These are phyloP conservation scores for Calocybe gambosa DNA, from an alignment of 1,284 basidiomycete genomes.

Conservation along the genomic window DNA sequence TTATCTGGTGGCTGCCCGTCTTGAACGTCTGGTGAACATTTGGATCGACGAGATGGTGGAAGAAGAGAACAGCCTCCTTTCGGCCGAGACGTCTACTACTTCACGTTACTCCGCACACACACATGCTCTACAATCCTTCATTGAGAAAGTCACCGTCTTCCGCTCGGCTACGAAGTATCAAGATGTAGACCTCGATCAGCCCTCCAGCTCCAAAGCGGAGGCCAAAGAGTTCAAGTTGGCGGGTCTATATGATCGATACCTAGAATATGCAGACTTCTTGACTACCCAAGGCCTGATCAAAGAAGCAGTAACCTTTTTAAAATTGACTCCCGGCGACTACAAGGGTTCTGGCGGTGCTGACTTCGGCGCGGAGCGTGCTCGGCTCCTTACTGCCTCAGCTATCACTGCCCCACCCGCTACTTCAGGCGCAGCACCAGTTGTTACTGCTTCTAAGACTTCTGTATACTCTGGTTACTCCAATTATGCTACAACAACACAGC, in stretches of 20 bases:
- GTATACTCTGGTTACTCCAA: slow-evolving; percentile 17
- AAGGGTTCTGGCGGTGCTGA: slow-evolving; percentile 54
- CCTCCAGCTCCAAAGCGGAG: slow-evolving; percentile 33
- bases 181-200: slow-evolving; percentile 65
- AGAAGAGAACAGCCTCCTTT: slow-evolving; percentile 61
- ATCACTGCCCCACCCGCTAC: slow-evolving; percentile 19
- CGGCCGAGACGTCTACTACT: slow-evolving; percentile 40
- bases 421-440: slow-evolving; percentile 13
- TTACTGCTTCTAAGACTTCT: slow-evolving; percentile 13
- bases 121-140: slow-evolving; percentile 86
- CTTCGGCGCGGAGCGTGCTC: slow-evolving; percentile 58
- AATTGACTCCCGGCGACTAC: slow-evolving; percentile 79
- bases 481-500: slow-evolving; percentile 14
- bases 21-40: slow-evolving; percentile 87
- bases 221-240: slow-evolving; percentile 80
- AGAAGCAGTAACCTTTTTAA: slow-evolving; percentile 78
- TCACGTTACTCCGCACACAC: slow-evolving; percentile 85
- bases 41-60: slow-evolving; percentile 92
- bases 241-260: slow-evolving; percentile 86
- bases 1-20: slow-evolving; percentile 83
- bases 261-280: slow-evolving; percentile 92
- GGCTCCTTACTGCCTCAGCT: slow-evolving; percentile 47
- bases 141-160: slow-evolving; percentile 97
- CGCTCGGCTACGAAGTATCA: slow-evolving; percentile 84
- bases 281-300: slow-evolving; percentile 86